Evolutionary conservation across 306 rosid genomes (phyloP).

Genomic region (Cicer yamashitae): DNA sequence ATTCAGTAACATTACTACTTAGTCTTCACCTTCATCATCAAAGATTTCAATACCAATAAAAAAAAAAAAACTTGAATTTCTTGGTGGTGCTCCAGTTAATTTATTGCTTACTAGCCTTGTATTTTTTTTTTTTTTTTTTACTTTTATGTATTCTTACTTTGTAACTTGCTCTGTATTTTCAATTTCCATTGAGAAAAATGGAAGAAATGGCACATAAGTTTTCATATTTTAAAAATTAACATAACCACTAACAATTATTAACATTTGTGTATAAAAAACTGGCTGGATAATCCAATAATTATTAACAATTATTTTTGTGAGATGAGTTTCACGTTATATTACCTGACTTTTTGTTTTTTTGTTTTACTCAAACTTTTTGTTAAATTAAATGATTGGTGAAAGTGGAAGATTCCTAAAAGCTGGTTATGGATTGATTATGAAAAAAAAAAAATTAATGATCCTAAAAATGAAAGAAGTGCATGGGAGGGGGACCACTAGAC

Average conservation of each 20-base stretch:
- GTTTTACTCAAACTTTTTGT: background rate
- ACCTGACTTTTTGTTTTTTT: background rate
- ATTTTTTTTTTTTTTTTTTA: background rate
- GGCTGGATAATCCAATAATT: too few relatives aligned
- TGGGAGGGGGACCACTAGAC: slow-evolving; percentile 14
- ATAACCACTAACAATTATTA: too few relatives aligned
- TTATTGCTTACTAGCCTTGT: background rate
- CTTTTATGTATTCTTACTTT: background rate
- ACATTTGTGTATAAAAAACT: too few relatives aligned
- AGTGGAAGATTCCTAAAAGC: background rate
- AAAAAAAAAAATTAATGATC: background rate
- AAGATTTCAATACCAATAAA: slow-evolving; percentile 36
- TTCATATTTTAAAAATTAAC: background rate
- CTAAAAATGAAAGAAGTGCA: background rate
- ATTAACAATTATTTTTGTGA: background rate
- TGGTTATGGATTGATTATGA: background rate
- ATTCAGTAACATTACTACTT: background rate
- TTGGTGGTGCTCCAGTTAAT: slow-evolving; percentile 13
- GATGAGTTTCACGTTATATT: background rate
- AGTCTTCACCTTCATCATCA: slow-evolving; percentile 24
- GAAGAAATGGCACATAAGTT: slow-evolving; percentile 34
- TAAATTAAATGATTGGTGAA: background rate
- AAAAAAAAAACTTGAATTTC: too few relatives aligned
- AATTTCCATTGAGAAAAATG: slow-evolving; percentile 21
- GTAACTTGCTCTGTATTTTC: slow-evolving; percentile 28